A percentile compares a stretch with the other conserved stretches of the same genome.
Conservation (phyloP, 371 early-diverging fungal genomes). For the Mortierella sp. region DNA sequence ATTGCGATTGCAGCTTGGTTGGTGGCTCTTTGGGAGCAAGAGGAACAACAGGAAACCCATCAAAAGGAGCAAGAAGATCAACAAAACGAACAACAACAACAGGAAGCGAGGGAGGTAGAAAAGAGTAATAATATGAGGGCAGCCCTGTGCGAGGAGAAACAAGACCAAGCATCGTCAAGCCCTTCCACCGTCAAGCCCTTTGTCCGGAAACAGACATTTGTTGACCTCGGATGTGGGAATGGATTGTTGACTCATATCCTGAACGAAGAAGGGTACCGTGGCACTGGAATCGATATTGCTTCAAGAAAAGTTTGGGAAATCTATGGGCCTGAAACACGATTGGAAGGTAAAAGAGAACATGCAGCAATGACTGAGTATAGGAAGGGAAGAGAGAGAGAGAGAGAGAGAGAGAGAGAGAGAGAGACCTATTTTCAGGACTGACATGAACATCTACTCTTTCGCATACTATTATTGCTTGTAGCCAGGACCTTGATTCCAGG, state of each 20-base stretch:
- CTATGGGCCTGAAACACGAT: constrained; percentile 43
- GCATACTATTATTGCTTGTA: too few relatives aligned
- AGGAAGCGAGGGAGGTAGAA: background rate
- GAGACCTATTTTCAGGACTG: too few relatives aligned
- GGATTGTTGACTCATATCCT: constrained; percentile 85
- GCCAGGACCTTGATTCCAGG: constrained; percentile 66
- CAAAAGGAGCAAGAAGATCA: constrained; percentile 21
- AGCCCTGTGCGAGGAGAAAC: background rate
- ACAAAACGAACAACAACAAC: background rate
- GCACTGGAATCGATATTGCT: constrained; percentile 85
- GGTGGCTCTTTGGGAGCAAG: constrained; percentile 76
- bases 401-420: too few relatives aligned
- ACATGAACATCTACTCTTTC: too few relatives aligned
- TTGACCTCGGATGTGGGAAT: constrained; percentile 95
- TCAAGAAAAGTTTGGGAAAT: constrained; percentile 82
- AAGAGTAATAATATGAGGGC: background rate
- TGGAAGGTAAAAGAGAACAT: constrained; percentile 20
- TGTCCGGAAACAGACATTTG: constrained; percentile 64
- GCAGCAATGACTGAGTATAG: too few relatives aligned
- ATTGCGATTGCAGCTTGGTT: constrained; percentile 87
- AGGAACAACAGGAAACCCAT: too few relatives aligned
- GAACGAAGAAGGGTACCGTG: constrained; percentile 79
- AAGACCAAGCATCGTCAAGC: constrained; percentile 9
- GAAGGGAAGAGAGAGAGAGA: too few relatives aligned
- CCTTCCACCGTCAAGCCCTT: background rate